Evolutionary conservation across 164 flowering plant species (phyloP).

Genomic region (Litsea cubeba): DNA sequence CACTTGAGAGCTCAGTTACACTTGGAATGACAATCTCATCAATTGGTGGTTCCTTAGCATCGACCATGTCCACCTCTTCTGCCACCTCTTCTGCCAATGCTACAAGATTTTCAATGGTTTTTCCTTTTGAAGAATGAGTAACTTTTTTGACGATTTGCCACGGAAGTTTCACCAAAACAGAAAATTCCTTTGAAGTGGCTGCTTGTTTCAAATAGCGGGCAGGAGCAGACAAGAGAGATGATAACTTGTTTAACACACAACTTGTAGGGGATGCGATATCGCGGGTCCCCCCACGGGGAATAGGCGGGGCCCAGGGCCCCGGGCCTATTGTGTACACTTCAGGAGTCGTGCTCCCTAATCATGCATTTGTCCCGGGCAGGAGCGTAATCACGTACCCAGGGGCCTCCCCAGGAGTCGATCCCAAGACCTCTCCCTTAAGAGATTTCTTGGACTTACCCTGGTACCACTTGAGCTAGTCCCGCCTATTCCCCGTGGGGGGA

Average conservation of each 20-base stretch:
- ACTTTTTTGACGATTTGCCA: neutral
- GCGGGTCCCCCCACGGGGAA: too few relatives aligned
- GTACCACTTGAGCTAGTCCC: too few relatives aligned
- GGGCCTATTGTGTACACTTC: too few relatives aligned
- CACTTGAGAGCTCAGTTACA: slow-evolving; percentile 1
- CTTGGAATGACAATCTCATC: slow-evolving; percentile 14
- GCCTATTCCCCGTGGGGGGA: too few relatives aligned
- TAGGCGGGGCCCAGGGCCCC: too few relatives aligned
- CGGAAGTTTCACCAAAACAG: slow-evolving; percentile 1
- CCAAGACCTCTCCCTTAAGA: too few relatives aligned
- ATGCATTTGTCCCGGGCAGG: too few relatives aligned
- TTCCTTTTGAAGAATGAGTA: neutral
- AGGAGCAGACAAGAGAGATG: neutral
- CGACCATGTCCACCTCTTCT: neutral
- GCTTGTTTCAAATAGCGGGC: neutral
- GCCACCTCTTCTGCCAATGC: neutral
- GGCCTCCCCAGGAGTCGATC: too few relatives aligned
- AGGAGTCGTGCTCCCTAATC: too few relatives aligned
- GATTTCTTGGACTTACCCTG: too few relatives aligned
- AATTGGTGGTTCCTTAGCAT: neutral
- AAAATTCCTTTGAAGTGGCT: neutral
- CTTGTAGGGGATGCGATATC: too few relatives aligned
- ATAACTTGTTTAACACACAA: neutral
- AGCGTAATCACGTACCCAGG: too few relatives aligned
- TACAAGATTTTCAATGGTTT: neutral